A percentile compares a stretch with the other conserved stretches of the same genome.
Evolutionary conservation across 2,329 filamentous ascomycete genomes (phyloP).

Genomic region (Talaromyces sp.): DNA sequence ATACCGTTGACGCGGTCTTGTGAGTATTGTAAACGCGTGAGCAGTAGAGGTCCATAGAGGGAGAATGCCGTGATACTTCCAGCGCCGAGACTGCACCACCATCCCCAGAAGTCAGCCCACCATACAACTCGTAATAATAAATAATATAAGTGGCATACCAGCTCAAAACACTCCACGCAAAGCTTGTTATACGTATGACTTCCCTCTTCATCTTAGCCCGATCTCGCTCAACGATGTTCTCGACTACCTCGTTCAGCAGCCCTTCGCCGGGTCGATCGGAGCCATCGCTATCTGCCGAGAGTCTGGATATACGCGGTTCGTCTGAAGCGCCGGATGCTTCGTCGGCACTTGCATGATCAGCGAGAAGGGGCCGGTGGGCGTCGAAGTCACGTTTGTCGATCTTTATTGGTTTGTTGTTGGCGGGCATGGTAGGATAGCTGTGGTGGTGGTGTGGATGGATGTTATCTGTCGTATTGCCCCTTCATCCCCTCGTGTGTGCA

Average conservation of each 20-base stretch:
- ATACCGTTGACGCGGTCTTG: slow-evolving; percentile 91
- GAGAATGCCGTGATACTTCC: slow-evolving; percentile 92
- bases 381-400: slow-evolving; percentile 48
- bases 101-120: slow-evolving; percentile 12
- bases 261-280: slow-evolving; percentile 38
- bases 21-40: slow-evolving; percentile 78
- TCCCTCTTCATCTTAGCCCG: slow-evolving; percentile 52
- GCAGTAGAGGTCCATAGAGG: slow-evolving; percentile 86
- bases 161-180: slow-evolving; percentile 58
- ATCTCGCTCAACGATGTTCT: slow-evolving; percentile 58
- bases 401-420: not conserved
- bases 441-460: not conserved
- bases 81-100: slow-evolving; percentile 61
- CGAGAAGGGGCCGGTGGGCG: slow-evolving; percentile 36
- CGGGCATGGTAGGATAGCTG: not conserved
- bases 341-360: slow-evolving; percentile 19
- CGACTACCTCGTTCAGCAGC: slow-evolving; percentile 59
- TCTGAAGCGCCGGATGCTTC: slow-evolving; percentile 22
- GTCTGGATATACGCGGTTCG: slow-evolving; percentile 17
- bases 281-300: slow-evolving; percentile 20
- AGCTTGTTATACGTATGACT: slow-evolving; percentile 53
- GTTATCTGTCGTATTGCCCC: not conserved
- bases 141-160: slow-evolving; percentile 41
- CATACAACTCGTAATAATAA: not conserved
- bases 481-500: not conserved